Evolutionary conservation across 139 green algal species (phyloP).

Genomic region (Mychonastes homosphaera): DNA sequence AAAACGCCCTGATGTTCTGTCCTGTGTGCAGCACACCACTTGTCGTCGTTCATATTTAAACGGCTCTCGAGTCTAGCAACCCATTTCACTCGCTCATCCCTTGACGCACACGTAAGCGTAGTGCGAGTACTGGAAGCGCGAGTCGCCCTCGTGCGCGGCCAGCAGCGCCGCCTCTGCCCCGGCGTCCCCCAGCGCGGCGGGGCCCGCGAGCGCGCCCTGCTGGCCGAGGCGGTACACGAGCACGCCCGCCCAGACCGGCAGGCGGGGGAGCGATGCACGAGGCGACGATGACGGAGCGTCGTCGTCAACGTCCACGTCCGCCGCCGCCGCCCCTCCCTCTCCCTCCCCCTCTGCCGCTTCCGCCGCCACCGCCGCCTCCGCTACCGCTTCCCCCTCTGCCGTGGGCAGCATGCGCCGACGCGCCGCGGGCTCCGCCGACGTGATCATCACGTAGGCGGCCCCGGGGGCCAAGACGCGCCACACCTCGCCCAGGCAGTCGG

Average conservation of each 20-base stretch:
- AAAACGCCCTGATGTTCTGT: no score
- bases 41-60: no score
- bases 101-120: conserved; percentile 17
- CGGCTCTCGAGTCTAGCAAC: no score
- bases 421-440: conserved; percentile 7
- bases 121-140: conserved; percentile 16
- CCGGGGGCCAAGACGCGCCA: conserved; percentile 27
- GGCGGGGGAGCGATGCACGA: not conserved
- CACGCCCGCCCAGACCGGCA: conserved; percentile 17
- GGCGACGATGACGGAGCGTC: not conserved
- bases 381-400: not conserved
- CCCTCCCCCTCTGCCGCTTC: not conserved
- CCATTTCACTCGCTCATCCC: no score
- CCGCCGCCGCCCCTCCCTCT: not conserved
- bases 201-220: conserved; percentile 24
- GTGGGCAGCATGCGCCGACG: not conserved
- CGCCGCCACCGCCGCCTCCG: not conserved
- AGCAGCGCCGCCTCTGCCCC: not conserved
- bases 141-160: conserved; percentile 2
- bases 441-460: conserved; percentile 28
- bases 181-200: not conserved
- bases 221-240: conserved; percentile 34
- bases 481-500: conserved; percentile 22
- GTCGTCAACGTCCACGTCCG: not conserved
- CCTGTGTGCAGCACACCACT: no score